Evolutionary conservation across 2,329 filamentous ascomycete species (phyloP), one percentile per base, ranked within the genome.

Genomic region (Monilinia fructigena): DNA sequence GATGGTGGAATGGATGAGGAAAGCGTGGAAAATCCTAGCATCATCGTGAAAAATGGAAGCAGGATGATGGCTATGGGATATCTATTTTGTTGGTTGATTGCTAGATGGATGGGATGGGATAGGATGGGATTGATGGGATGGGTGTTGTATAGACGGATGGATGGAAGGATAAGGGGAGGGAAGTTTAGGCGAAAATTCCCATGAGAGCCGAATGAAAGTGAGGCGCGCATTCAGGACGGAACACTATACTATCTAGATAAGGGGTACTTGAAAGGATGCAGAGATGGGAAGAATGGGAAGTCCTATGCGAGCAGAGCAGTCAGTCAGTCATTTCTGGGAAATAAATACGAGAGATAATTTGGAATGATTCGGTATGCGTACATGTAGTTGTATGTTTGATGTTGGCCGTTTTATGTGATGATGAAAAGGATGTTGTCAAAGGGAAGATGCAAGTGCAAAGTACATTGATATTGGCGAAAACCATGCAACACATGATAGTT

Each of bases 101-200:
- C 58, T 66, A 68, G 67, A 69, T 63, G 48, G 65, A 55, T 59
- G 63, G 65, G 55, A 60, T 71, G 68, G 72, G 50, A 56, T 58
- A 72, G 71, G 71, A 59, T 48, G 61, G 52, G n/a, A 26, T 56
- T 26, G 55, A 48, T 47, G 40, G 23, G 62, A 18, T 12, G 62
- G 62, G 52, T 45, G 53, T 65, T 65, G 63, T 65, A 59, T 59
- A 59, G 63, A 65, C 7, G 45, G 55, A 56, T 42, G 60, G 50
- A 45, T 35, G 31, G 53, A 23, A 12, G 50, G 38, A 42, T n/a
- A 56, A 48, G 26, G 42, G 28, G 42, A 26, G 45, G 28, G 42
- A 26, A 35, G 40, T n/a, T 38, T 35, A 5, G 61, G 45, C 31
- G 31, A 58, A 60, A 38, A 31, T 52, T 52, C 50, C 16, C 40